A percentile compares a stretch with the other conserved stretches of the same genome.
Evolutionary conservation across 805 yeast species (phyloP).

Genomic region (Candida tibetensis): DNA sequence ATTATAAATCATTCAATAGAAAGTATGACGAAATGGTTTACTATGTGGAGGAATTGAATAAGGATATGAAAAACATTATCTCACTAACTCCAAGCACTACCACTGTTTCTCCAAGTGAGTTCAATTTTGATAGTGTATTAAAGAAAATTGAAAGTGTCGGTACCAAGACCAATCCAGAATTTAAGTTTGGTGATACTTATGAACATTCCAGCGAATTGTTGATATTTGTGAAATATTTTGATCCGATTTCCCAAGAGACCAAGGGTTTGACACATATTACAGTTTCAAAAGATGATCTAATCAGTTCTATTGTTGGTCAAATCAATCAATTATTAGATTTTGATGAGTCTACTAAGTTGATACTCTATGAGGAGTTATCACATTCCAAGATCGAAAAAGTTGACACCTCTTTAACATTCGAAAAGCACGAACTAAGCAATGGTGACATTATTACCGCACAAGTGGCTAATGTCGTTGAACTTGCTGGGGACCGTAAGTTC

Average conservation of each 20-base stretch:
- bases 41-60: slow-evolving; percentile 60
- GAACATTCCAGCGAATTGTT: slow-evolving; percentile 24
- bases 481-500: slow-evolving; percentile 14
- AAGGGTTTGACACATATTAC: slow-evolving; percentile 62
- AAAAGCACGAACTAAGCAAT: slow-evolving; percentile 54
- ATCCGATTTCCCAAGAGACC: slow-evolving; percentile 50
- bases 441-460: slow-evolving; percentile 64
- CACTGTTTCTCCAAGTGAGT: slow-evolving; percentile 19
- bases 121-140: slow-evolving; percentile 21
- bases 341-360: slow-evolving; percentile 30
- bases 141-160: slow-evolving; percentile 17
- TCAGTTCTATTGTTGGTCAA: slow-evolving; percentile 40
- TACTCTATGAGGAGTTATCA: slow-evolving; percentile 60
- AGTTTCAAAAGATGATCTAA: slow-evolving; percentile 47
- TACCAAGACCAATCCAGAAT: slow-evolving; percentile 6
- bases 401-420: slow-evolving; percentile 41
- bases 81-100: slow-evolving; percentile 12
- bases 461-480: slow-evolving; percentile 22
- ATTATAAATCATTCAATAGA: slow-evolving; percentile 43
- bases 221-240: slow-evolving; percentile 64
- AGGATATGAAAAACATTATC: slow-evolving; percentile 36
- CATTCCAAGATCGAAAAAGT: slow-evolving; percentile 49
- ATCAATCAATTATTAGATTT: slow-evolving; percentile 43
- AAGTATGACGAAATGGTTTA: slow-evolving; percentile 52
- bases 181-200: slow-evolving; percentile 12